Base-by-base conservation (phyloP, 345 rosid genomes). In the Orychophragmus violaceus region DNA sequence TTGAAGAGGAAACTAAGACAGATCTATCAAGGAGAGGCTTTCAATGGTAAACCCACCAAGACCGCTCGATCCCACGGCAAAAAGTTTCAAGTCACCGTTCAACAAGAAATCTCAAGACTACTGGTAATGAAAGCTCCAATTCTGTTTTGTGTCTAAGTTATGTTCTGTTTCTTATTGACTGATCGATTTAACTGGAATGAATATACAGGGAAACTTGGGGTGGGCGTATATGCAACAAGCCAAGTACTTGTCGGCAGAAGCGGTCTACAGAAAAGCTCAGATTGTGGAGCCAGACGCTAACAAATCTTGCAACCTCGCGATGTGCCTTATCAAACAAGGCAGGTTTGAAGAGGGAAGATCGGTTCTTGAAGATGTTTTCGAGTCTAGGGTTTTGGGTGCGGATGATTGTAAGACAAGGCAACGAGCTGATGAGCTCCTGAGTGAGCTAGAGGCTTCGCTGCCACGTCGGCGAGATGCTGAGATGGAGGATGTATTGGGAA, bases 151-250 rank as follows among this genome's bases (percentile, higher is more conserved):
- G 36, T n/a, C 2, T 70, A 21, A 4, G 23, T 10, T 13, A 14
- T 10, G 1, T 44, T 10, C 2, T 46, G 9, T 59, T 16, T 8
- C 5, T 19, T 37, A 4, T 21, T 12, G 5, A 22, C 39, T 12
- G 59, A 30, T 6, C 5, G 14, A 11, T 24, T 17, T 7, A 16
- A 11, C 3, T 42, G 55, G 8, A 5, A 33, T 11, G 5, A 16
- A 9, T 55, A 18, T n/a, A 17, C 70, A 94, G 97, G 99, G 97
- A 4, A 90, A 94, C 70, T 74, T 94, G 81, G 99, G 96, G 7
- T 94, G 99, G 99, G 99, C 96, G 18, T 85, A 94, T 73, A 88
- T 90, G 97, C 96, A 88, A 67, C 87, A 94, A 71, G 66, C 84
- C 5, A 94, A 87, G 81, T 90, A 64, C 81, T 45, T 88, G 56